Evolutionary conservation across 192 early-diverging fungal genomes (phyloP).

Genomic region (Mortierella antarctica): DNA sequence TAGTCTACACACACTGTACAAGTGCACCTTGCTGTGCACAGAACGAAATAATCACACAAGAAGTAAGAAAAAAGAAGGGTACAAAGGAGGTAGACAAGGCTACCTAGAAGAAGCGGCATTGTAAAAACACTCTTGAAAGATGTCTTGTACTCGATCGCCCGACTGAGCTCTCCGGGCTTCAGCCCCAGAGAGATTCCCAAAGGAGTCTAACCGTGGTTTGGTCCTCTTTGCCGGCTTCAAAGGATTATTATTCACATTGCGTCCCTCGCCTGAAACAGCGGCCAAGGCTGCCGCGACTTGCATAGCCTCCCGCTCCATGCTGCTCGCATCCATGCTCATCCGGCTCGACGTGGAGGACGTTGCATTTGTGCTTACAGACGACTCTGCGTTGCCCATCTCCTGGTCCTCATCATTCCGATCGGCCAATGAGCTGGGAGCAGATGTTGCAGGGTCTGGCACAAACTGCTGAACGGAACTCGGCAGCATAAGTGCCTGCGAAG

Average conservation of each 20-base stretch:
- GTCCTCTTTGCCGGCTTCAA: background rate
- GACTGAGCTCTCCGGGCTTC: background rate
- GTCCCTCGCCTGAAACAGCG: background rate
- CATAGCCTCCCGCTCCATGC: constrained; percentile 30
- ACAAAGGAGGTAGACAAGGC: background rate
- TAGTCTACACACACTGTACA: too few relatives aligned
- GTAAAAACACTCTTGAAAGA: constrained; percentile 49
- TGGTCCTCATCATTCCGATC: constrained; percentile 15
- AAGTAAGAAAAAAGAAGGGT: background rate
- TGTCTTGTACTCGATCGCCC: constrained; percentile 34
- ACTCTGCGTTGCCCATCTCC: constrained; percentile 24
- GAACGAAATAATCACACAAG: background rate
- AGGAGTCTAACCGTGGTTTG: background rate
- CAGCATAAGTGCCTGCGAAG: background rate
- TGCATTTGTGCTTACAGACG: background rate
- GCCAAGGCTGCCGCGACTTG: background rate
- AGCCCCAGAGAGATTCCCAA: too few relatives aligned
- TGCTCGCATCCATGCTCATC: constrained; percentile 20
- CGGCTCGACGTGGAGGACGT: constrained; percentile 3
- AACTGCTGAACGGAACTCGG: constrained; percentile 32
- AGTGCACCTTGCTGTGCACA: background rate
- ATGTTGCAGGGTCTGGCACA: constrained; percentile 12
- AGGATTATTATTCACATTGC: too few relatives aligned
- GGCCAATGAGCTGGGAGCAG: background rate
- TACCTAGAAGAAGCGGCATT: constrained; percentile 34